Evolutionary conservation across 2,329 filamentous ascomycete species (phyloP).

Genomic region (Penicillium sp.): DNA sequence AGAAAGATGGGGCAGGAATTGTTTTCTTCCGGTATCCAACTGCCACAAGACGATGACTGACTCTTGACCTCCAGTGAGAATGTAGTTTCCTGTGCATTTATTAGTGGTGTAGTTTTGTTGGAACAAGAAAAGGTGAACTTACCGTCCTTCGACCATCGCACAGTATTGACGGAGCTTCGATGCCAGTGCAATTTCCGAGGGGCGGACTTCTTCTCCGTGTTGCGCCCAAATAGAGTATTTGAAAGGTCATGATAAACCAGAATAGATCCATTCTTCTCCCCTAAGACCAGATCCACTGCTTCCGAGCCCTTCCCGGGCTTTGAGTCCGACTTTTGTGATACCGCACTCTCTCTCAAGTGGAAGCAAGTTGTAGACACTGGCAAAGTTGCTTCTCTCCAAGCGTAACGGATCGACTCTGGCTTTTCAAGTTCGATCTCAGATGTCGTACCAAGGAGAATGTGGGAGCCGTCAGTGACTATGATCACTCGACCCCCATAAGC

Average conservation of each 20-base stretch:
- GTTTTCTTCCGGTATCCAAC: conserved; percentile 73
- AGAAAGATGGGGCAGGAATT: conserved; percentile 84
- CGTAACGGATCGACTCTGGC: conserved; percentile 41
- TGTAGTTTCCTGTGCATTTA: conserved; percentile 64
- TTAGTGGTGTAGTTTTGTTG: no score
- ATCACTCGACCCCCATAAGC: conserved; percentile 31
- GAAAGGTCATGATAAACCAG: conserved; percentile 75
- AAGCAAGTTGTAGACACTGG: conserved; percentile 62
- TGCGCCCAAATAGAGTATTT: conserved; percentile 19
- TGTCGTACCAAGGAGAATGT: conserved; percentile 56
- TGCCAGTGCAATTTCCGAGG: conserved; percentile 84
- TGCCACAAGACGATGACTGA: conserved; percentile 90
- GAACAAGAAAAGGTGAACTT: conserved; percentile 19
- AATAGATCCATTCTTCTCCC: conserved; percentile 69
- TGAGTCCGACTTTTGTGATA: conserved; percentile 16
- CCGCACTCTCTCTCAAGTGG: conserved; percentile 51
- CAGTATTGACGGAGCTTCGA: conserved; percentile 68
- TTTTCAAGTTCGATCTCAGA: conserved; percentile 29
- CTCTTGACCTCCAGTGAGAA: conserved; percentile 88
- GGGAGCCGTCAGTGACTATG: conserved; percentile 37
- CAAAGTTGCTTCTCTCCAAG: conserved; percentile 50
- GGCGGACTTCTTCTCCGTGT: conserved; percentile 35
- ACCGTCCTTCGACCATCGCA: conserved; percentile 94
- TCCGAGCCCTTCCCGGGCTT: conserved; percentile 28
- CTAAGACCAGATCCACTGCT: conserved; percentile 68